phyloP scores from a whole-genome alignment of 257 asterid genomes.

The Penstemon barbatus region DNA sequence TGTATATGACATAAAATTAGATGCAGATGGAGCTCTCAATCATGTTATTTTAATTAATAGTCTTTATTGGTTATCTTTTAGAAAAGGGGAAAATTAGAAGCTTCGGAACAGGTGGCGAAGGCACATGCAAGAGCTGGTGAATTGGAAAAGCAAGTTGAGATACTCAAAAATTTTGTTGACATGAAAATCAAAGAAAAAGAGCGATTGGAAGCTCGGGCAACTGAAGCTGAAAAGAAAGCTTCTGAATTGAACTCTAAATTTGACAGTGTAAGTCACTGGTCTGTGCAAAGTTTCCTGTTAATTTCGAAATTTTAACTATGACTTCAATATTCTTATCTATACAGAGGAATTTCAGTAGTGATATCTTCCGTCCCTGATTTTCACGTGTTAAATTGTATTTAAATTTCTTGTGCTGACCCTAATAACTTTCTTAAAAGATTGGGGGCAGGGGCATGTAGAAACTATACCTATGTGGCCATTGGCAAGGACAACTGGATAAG shows the following conservation, averaged over 20 bases:
- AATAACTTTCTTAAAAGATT: background rate
- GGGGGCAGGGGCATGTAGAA: background rate
- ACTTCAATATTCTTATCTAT: background rate
- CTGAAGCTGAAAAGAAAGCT: constrained; percentile 61
- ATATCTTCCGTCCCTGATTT: constrained; percentile 8
- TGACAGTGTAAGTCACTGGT: constrained; percentile 50
- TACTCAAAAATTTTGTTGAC: constrained; percentile 51
- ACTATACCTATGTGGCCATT: background rate
- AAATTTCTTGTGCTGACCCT: background rate
- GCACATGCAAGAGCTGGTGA: constrained; percentile 72
- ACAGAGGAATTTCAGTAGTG: constrained; percentile 20
- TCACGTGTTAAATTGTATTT: background rate
- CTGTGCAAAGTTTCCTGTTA: constrained; percentile 2
- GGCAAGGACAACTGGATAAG: too few relatives aligned
- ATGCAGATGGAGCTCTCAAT: background rate
- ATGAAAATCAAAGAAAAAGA: constrained; percentile 53
- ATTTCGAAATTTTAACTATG: constrained; percentile 7
- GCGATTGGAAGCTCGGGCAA: constrained; percentile 50
- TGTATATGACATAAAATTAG: background rate
- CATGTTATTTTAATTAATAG: constrained; percentile 14
- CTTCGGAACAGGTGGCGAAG: constrained; percentile 63
- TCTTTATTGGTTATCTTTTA: constrained; percentile 22
- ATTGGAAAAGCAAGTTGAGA: constrained; percentile 68
- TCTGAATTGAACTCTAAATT: constrained; percentile 52
- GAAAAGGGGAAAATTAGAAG: constrained; percentile 58